Percentiles rank a stretch among this genome's conserved stretches.
phyloP scores from a whole-genome alignment of 2,329 filamentous ascomycete species.

The Sphaerulina vaccinii region DNA sequence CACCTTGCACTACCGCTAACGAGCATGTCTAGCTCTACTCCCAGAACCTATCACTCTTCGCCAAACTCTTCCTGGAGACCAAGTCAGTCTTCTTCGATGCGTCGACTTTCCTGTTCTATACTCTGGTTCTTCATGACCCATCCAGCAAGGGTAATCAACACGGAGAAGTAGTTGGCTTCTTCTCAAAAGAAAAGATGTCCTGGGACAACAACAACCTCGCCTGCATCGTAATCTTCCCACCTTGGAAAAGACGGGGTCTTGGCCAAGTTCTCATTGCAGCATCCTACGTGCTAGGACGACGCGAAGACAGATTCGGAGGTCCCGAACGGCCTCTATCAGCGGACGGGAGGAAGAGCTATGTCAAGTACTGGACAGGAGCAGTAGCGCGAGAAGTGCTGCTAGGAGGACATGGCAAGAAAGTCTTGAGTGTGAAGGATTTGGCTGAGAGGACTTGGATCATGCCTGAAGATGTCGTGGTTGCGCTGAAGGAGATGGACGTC shows the following conservation, averaged over 20 bases:
- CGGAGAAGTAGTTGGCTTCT: conserved; percentile 81
- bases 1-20: conserved; percentile 2
- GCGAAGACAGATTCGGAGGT: conserved; percentile 80
- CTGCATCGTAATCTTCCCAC: conserved; percentile 93
- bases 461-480: conserved; percentile 75
- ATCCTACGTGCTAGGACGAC: conserved; percentile 84
- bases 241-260: conserved; percentile 87
- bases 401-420: conserved; percentile 45
- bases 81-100: conserved; percentile 99
- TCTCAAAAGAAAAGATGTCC: conserved; percentile 97
- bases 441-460: conserved; percentile 79
- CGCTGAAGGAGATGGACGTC: conserved; percentile 77
- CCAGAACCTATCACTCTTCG: conserved; percentile 93
- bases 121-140: conserved; percentile 67
- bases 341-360: conserved; percentile 78
- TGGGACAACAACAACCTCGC: conserved; percentile 99
- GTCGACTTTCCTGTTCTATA: conserved; percentile 88
- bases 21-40: conserved; percentile 64
- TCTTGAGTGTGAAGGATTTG: conserved; percentile 67
- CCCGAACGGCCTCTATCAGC: conserved; percentile 92
- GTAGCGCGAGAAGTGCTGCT: conserved; percentile 66
- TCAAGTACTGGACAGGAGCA: conserved; percentile 81
- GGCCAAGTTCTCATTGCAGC: conserved; percentile 88
- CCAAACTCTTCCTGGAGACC: conserved; percentile 95
- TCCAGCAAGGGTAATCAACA: conserved; percentile 19